These are phyloP conservation scores for Colletotrichum liaoningense DNA, from an alignment of 2,329 filamentous ascomycete species.

Conservation along the genomic window DNA sequence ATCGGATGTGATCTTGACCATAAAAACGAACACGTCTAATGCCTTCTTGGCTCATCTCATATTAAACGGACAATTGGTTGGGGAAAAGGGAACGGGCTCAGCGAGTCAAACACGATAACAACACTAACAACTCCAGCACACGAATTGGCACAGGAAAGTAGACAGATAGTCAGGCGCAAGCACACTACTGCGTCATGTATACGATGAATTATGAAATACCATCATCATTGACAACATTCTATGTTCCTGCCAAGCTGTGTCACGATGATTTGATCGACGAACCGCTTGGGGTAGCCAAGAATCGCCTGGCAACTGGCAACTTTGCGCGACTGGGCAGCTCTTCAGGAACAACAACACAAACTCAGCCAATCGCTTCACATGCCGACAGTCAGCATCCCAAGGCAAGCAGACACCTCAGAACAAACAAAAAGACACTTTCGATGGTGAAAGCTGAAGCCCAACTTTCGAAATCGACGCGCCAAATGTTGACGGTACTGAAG, in stretches of 20 bases:
- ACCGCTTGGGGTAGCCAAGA: neutral
- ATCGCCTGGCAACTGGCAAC: neutral
- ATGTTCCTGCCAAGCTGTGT: neutral
- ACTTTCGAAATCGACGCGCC: neutral
- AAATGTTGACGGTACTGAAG: neutral
- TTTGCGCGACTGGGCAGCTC: neutral
- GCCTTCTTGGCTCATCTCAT: neutral
- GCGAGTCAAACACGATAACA: neutral
- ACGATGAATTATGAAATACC: neutral
- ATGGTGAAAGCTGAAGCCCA: neutral
- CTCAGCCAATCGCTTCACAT: neutral
- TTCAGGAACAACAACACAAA: neutral
- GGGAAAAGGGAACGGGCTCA: neutral
- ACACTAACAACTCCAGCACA: neutral
- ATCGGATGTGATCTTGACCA: no score
- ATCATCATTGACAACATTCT: accelerated
- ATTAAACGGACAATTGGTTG: neutral
- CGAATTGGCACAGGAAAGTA: neutral
- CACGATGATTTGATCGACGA: neutral
- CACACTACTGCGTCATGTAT: neutral
- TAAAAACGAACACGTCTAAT: neutral
- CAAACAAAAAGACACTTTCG: neutral
- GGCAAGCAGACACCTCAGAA: neutral
- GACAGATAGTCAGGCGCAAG: neutral
- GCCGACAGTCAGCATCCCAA: neutral